Evolutionary conservation across 805 yeast genomes (phyloP), one percentile per base, ranked within the genome.

Genomic region (Maudiozyma bulderi): DNA sequence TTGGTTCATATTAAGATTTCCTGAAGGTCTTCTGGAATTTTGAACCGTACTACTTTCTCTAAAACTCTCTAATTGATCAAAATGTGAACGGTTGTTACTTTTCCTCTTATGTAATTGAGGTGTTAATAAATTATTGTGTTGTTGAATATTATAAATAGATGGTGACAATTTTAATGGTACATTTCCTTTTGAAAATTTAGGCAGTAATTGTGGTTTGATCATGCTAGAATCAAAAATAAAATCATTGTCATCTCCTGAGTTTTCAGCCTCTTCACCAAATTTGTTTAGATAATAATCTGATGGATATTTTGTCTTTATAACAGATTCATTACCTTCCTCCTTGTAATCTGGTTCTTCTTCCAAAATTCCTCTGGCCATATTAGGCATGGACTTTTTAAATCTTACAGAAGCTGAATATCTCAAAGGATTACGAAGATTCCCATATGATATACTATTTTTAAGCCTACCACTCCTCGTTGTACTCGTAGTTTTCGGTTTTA

Each of bases 311-410:
- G 40, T 40, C 9, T 40, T 38, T 3, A 45, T 13, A 8, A 49
- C 48, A 7, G 48, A 42, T n/a, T 37, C 44, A 28, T 49, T 48
- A 32, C 41, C 34, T 10, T 49, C 48, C 48, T 35, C 45, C 1
- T 38, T 40, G 4, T 41, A 45, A 10, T 28, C 43, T 5, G 33
- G 42, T 15, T 53, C 56, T 33, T 55, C 59, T 43, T 50, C 50
- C 15, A 52, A 52, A 29, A 49, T 48, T 31, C 34, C 11, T 11
- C 53, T 55, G 11, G 47, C 31, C 20, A 53, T 32, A 28, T 47
- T 47, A 6, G 66, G 64, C 62, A 63, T 58, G 1, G 66, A 61
- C 45, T 57, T 56, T 40, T 63, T 61, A 39, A 60, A 57, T 43
- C 60, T 52, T 13, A 61, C 57, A 4, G 55, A 49, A 31, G 43